Conservation (phyloP, 2,329 filamentous ascomycete species). For the Talaromyces sp. region DNA sequence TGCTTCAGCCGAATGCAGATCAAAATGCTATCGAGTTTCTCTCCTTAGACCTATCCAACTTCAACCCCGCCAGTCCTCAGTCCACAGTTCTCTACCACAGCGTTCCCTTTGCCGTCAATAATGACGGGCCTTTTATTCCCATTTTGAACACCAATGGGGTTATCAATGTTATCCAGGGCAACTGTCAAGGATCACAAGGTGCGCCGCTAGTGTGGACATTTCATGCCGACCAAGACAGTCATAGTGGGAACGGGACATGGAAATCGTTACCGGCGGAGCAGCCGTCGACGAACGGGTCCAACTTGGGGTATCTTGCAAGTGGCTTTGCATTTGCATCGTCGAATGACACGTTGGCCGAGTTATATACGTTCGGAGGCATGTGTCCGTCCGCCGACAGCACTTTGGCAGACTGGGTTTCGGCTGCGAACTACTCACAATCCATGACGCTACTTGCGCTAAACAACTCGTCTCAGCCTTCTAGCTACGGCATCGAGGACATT, state of each 20-base stretch:
- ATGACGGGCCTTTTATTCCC: conserved; percentile 62
- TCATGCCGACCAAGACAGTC: conserved; percentile 40
- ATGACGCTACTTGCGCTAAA: conserved; percentile 60
- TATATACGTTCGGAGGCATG: conserved; percentile 86
- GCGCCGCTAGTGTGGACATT: conserved; percentile 67
- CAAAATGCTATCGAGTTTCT: conserved; percentile 51
- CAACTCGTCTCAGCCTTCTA: conserved; percentile 14
- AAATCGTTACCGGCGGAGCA: conserved; percentile 35
- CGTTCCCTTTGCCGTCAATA: conserved; percentile 45
- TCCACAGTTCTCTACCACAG: conserved; percentile 25
- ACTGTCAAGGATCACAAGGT: conserved; percentile 56
- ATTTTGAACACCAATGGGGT: conserved; percentile 63
- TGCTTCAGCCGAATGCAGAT: conserved; percentile 57
- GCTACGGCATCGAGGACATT: conserved; percentile 45
- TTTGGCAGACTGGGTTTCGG: conserved; percentile 57
- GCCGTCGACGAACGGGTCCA: conserved; percentile 28
- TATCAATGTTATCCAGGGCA: conserved; percentile 69
- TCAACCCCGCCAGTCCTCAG: conserved; percentile 46
- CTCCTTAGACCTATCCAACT: conserved; percentile 60
- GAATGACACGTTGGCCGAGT: conserved; percentile 47
- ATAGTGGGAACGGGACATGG: conserved; percentile 54
- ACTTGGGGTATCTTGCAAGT: conserved; percentile 54
- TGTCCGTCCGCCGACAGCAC: conserved; percentile 56
- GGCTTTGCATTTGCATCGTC: conserved; percentile 63
- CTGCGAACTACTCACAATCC: conserved; percentile 72